These are phyloP conservation scores for Takashimella koratensis DNA, from an alignment of 1,284 basidiomycete genomes.

Conservation along the genomic window DNA sequence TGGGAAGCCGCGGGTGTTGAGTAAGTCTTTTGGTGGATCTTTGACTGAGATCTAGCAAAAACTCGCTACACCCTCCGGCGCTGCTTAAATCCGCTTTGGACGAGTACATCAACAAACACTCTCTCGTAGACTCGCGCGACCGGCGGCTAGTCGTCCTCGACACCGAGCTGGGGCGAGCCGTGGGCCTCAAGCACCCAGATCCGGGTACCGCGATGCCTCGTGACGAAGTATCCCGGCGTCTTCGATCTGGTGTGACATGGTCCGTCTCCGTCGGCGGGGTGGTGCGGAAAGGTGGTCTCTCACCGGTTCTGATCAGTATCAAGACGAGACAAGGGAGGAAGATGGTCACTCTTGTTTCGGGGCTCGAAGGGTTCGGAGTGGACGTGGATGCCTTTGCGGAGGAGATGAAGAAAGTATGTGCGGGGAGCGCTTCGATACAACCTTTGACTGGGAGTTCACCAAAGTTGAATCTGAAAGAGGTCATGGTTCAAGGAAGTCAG, in stretches of 20 bases:
- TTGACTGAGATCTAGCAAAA: conserved; percentile 22
- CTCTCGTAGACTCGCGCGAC: conserved; percentile 64
- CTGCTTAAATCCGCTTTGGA: conserved; percentile 57
- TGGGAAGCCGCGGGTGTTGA: conserved; percentile 59
- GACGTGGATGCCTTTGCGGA: conserved; percentile 70
- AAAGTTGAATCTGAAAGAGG: conserved; percentile 54
- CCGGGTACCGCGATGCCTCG: conserved; percentile 60
- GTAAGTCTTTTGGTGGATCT: conserved; percentile 52
- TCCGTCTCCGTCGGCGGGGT: conserved; percentile 36
- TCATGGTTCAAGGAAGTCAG: conserved; percentile 79
- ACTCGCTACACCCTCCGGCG: conserved; percentile 18
- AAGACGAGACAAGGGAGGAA: conserved; percentile 73
- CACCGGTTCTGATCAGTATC: conserved; percentile 63
- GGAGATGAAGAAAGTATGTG: conserved; percentile 69
- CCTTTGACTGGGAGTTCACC: conserved; percentile 44
- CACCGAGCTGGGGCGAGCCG: conserved; percentile 54
- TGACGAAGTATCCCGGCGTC: conserved; percentile 59
- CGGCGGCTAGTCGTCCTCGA: conserved; percentile 69
- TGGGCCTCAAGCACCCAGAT: conserved; percentile 53
- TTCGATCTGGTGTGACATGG: conserved; percentile 34
- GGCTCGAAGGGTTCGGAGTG: conserved; percentile 71
- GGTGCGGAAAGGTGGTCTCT: conserved; percentile 68
- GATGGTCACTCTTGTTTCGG: conserved; percentile 68
- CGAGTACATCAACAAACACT: conserved; percentile 59
- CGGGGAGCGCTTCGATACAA: conserved; percentile 63